These are phyloP conservation scores for Bathelium albidoporum DNA, from an alignment of 495 filamentous ascomycete genomes.

Conservation along the genomic window DNA sequence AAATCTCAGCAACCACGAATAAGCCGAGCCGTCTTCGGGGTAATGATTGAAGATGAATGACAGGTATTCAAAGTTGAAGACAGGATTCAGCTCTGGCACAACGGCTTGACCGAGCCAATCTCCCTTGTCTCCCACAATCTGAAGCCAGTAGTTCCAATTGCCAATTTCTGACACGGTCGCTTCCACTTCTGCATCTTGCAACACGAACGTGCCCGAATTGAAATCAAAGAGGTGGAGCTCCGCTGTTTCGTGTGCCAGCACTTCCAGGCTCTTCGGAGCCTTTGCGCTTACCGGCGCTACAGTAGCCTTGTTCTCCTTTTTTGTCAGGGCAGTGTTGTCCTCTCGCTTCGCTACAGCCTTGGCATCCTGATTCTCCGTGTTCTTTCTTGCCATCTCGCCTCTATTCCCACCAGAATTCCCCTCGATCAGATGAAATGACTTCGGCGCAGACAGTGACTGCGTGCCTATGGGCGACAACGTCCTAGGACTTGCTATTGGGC, in stretches of 20 bases:
- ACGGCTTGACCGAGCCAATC: slow-evolving; percentile 86
- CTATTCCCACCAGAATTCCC: slow-evolving; percentile 14
- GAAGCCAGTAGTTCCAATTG: slow-evolving; percentile 91
- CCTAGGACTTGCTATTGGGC: slow-evolving; percentile 57
- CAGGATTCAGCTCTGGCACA: slow-evolving; percentile 84
- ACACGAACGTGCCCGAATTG: slow-evolving; percentile 65
- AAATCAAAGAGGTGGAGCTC: slow-evolving; percentile 95
- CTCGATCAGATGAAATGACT: slow-evolving; percentile 16
- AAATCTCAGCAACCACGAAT: slow-evolving; percentile 93
- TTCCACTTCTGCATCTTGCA: slow-evolving; percentile 63
- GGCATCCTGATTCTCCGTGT: slow-evolving; percentile 16
- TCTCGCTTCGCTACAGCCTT: slow-evolving; percentile 14
- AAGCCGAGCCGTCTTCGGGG: slow-evolving; percentile 73
- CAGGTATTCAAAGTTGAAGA: slow-evolving; percentile 96
- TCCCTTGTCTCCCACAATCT: slow-evolving; percentile 64
- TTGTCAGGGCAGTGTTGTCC: slow-evolving; percentile 12
- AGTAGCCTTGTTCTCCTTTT: slow-evolving; percentile 18
- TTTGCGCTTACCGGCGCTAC: slow-evolving; percentile 48
- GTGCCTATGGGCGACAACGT: slow-evolving; percentile 26
- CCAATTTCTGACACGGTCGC: slow-evolving; percentile 81
- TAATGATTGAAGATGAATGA: slow-evolving; percentile 99
- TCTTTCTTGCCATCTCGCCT: slow-evolving; percentile 16
- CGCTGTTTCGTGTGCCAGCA: slow-evolving; percentile 63
- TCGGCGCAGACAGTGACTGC: slow-evolving; percentile 18
- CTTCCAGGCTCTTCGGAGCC: slow-evolving; percentile 59